Base-by-base conservation (phyloP, 1,139 yeast species). In the Hyphopichia wangnamkhiaoensis region DNA sequence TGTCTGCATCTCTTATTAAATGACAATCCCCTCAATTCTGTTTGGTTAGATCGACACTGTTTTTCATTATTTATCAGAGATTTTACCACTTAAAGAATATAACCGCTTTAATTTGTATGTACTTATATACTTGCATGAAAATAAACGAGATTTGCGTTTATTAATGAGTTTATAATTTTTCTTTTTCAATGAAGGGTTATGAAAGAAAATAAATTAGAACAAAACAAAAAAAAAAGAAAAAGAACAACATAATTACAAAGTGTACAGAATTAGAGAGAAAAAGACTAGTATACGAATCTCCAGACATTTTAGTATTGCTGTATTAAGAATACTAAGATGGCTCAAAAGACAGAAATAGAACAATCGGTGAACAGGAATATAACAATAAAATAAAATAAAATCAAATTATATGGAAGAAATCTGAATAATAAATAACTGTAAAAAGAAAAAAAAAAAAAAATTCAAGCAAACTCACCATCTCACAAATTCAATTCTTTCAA, bases 401-500 rank as follows among this genome's bases (percentile, higher is more conserved):
- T 5, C n/a, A 15, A 16, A 12, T 25, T 21, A 21, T 9, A 14
- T 4, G 16, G 10, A n/a, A 4, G 13, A 26, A 26, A 26, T 17
- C 16, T 5, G 5, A 26, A 24, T 6, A 5, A 26, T n/a, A 26
- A 28, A 28, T 28, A 28, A 28, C 15, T 16, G 15, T 5, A 17
- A 28, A 16, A 28, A 10, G 20, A 16, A 12, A 15, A 10, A 28
- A 15, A 16, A n/a, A 28, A 25, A 25, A 8, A n/a, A 25, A 25
- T 10, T 8, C 5, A 5, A 25, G 13, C n/a, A 25, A 21, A 21
- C 24, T 21, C 7, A 21, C 24, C 24, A 21, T 21, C 24, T 33
- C 58, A 84, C 52, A 90, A 69, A 53, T 85, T 84, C 62, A 91
- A 73, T 53, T 88, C 93, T 45, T 79, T 77, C 63, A 91, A 76